Conservation (phyloP, 441 rosid species). For the Manihot esculenta region DNA sequence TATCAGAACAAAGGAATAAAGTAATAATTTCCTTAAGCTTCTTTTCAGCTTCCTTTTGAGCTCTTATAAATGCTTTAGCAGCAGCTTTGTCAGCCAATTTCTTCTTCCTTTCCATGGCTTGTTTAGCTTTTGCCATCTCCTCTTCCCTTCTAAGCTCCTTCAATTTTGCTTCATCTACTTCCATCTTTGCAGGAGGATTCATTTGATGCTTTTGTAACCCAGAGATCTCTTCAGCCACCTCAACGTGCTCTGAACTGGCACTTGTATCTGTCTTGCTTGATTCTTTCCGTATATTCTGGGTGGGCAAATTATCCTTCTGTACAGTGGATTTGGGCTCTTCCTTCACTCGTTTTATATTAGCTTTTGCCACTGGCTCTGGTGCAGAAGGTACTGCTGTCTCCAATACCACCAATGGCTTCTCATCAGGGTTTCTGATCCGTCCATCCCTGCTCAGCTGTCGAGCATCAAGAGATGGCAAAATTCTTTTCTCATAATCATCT, state of each 20-base stretch:
- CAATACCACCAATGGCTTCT: constrained; percentile 62
- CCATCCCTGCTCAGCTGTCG: constrained; percentile 70
- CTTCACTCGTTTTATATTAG: constrained; percentile 39
- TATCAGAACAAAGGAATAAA: neutral
- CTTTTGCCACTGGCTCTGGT: constrained; percentile 44
- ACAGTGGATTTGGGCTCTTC: constrained; percentile 48
- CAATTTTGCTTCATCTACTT: constrained; percentile 57
- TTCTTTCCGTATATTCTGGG: constrained; percentile 47
- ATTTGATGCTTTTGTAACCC: constrained; percentile 40
- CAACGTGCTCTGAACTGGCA: constrained; percentile 33
- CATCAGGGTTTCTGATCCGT: constrained; percentile 74
- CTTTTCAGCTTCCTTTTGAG: constrained; percentile 89
- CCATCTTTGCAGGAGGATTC: constrained; percentile 33
- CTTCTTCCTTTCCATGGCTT: constrained; percentile 93
- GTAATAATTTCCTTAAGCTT: constrained; percentile 66
- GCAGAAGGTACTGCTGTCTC: constrained; percentile 37
- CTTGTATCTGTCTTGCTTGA: constrained; percentile 33
- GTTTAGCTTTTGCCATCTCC: constrained; percentile 74
- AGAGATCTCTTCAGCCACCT: constrained; percentile 38
- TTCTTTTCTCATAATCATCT: constrained; percentile 75
- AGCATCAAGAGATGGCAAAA: constrained; percentile 56
- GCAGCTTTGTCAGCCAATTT: constrained; percentile 87
- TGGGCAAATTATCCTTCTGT: constrained; percentile 34
- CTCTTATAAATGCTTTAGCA: constrained; percentile 76
- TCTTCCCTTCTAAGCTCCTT: constrained; percentile 84